Percentiles rank a stretch among this genome's conserved stretches.
phyloP scores from a whole-genome alignment of 2,329 filamentous ascomycete genomes.

The Rhinocladiella mackenziei region DNA sequence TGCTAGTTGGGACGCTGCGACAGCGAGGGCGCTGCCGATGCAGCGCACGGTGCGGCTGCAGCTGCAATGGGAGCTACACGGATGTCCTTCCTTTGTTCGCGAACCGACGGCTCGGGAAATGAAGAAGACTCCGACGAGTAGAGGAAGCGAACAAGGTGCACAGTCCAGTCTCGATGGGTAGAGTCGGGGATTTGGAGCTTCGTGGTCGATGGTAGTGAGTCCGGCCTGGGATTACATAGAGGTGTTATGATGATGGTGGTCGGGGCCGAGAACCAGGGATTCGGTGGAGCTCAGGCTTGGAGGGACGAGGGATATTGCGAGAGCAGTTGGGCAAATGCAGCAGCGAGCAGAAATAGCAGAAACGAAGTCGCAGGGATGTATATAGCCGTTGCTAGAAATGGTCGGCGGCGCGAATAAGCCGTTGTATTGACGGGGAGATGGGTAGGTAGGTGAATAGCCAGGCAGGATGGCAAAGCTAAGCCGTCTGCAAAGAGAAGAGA shows the following conservation, averaged over 20 bases:
- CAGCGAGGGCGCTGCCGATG: slow-evolving; percentile 24
- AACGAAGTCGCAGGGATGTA: background rate
- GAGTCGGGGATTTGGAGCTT: slow-evolving; percentile 4
- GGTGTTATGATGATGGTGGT: slow-evolving; percentile 19
- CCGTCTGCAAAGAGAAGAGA: too few species aligned
- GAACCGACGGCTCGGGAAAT: slow-evolving; percentile 26
- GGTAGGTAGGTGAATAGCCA: too few species aligned
- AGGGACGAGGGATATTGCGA: slow-evolving; percentile 5
- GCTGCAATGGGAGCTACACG: slow-evolving; percentile 24
- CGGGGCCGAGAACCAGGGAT: slow-evolving; percentile 16
- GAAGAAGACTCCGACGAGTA: slow-evolving; percentile 9
- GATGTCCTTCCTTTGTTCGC: slow-evolving; percentile 19
- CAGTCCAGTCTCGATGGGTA: slow-evolving; percentile 8
- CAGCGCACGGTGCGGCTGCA: slow-evolving; percentile 27
- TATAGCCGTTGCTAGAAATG: slow-evolving; percentile 2
- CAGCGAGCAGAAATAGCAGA: too few species aligned
- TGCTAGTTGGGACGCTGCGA: slow-evolving; percentile 12
- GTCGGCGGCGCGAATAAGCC: slow-evolving; percentile 7
- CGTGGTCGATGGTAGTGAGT: slow-evolving; percentile 3
- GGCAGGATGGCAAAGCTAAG: too few species aligned
- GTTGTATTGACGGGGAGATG: too few species aligned
- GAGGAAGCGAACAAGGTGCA: background rate
- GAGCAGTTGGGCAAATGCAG: too few species aligned
- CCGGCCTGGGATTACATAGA: slow-evolving; percentile 15
- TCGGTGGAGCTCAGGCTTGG: slow-evolving; percentile 16